Evolutionary conservation across 768 basidiomycete species (phyloP), one percentile per base, ranked within the genome.

Genomic region (Psilocybe tampanensis): DNA sequence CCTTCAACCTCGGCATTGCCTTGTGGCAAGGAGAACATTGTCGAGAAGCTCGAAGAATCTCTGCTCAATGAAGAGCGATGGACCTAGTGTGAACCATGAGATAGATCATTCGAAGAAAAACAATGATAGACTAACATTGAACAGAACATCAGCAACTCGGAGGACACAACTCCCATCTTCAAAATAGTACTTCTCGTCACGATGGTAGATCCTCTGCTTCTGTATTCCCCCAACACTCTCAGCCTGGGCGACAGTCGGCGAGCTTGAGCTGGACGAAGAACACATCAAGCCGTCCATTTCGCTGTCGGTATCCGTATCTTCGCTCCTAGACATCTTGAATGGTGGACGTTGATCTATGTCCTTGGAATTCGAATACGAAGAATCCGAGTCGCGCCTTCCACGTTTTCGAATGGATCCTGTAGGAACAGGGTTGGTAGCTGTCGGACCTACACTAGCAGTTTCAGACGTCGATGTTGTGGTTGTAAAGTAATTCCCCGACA

Each of bases 91-190:
- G 52, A 21, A 13, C 18, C 19, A 23, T 44, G 15, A 47, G 19
- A 34, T 13, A 18, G 13, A 24, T 32, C 11, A 12, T 8, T 11
- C 39, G 51, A 32, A 3, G 34, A 48, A 34, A 26, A 34, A 26
- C 34, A 52, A 2, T 52, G 18, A 45, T 36, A 39, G 34, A 71
- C 81, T 29, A 60, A 88, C 89, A 64, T 88, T 89, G 71, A 91
- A 91, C 54, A 91, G 68, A 9, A 80, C 84, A 63, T 85, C 79
- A 56, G 81, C 79, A 12, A 90, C 82, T 29, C 82, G 74, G 44
- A 91, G 66, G 17, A 89, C 75, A 61, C 85, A 88, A 63, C 86
- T 88, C 43, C 88, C 89, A 61, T 89, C 86, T 33, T 80, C 74
- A 57, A 88, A 76, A 66, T 90, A 91, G 63, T 81, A 90, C 6